phyloP scores from a whole-genome alignment of 257 asterid species.

The Solanum ahanhuiri region DNA sequence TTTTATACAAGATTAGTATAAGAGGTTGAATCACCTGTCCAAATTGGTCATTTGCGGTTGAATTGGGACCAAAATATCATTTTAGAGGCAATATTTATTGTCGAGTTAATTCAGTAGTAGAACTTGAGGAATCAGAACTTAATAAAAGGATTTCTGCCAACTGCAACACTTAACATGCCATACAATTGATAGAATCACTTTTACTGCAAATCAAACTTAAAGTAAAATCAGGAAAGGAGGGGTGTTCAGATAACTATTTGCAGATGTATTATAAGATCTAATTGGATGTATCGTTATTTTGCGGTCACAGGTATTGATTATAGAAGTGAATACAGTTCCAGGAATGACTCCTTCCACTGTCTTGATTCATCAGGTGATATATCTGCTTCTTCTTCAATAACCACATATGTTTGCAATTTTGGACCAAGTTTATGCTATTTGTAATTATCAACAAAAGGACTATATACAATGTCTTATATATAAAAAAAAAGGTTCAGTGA shows the following conservation, averaged over 20 bases:
- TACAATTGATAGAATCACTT: neutral
- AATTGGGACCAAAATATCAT: neutral
- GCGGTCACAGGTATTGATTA: conserved; percentile 53
- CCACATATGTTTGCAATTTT: neutral
- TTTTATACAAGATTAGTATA: neutral
- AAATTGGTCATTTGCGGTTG: neutral
- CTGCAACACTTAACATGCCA: neutral
- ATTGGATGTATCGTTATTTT: neutral
- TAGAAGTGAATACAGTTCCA: conserved; percentile 83
- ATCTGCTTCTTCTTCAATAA: neutral
- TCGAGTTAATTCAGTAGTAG: neutral
- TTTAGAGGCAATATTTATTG: neutral
- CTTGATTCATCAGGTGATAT: conserved; percentile 73
- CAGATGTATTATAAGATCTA: neutral
- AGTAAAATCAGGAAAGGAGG: neutral
- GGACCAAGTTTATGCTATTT: neutral
- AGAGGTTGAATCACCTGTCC: neutral
- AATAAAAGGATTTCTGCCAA: neutral
- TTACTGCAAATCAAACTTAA: neutral
- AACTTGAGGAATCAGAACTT: neutral
- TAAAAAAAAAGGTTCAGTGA: neutral
- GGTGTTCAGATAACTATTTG: neutral
- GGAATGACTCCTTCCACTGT: conserved; percentile 98
- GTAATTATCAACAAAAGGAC: neutral
- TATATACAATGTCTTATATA: neutral